Evolutionary conservation across 23 red algal species (phyloP), one percentile per base, ranked within the genome.

Genomic region (Gracilaria vermiculophylla): DNA sequence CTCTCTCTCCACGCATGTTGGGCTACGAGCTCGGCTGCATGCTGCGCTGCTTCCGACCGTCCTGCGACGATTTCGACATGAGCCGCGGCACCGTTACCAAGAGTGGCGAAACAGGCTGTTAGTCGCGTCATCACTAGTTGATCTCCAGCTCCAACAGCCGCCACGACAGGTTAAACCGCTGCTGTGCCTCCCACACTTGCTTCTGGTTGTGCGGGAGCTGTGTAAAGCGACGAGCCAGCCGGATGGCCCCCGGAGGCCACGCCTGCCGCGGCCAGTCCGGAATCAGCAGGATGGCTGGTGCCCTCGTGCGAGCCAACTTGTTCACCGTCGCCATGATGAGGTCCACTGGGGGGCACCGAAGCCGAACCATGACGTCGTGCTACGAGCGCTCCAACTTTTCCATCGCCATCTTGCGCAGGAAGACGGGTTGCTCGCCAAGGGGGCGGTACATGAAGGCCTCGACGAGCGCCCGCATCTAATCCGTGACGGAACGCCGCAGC

Each of bases 401-500:
- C 8, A 48, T 66, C 15, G 78, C 33, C 16, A 66, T 54, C 33
- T 41, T 39, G 20, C 81, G 81, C 13, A 0, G 2, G n/a, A 70
- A 51, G 39, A 41, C 54, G 9, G 80, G 61, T 29, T 83, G 80
- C 0, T 83, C 80, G 5, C 37, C 61, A 12, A 83, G 41, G 9
- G 41, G 43, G 5, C 60, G 58, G 29, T 69, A 83, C 6, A 15
- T 58, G 33, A 69, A 83, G 0, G 56, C 33, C 39, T 65, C 80
- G 10, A 53, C 25, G 0, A 41, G 60, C 6, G 61, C 80, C 24
- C 56, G 4, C 80, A 69, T 83, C 21, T 34, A 58, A 83, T 20
- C 80, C 58, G 8, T 12, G 9, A 83, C 80, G 80, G 35, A 83
- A 69, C 47, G 80, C 55, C 80, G 33, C 33, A 83, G 80, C 80